Evolutionary conservation across 345 rosid species (phyloP).

Genomic region (Eucalyptus virginea): DNA sequence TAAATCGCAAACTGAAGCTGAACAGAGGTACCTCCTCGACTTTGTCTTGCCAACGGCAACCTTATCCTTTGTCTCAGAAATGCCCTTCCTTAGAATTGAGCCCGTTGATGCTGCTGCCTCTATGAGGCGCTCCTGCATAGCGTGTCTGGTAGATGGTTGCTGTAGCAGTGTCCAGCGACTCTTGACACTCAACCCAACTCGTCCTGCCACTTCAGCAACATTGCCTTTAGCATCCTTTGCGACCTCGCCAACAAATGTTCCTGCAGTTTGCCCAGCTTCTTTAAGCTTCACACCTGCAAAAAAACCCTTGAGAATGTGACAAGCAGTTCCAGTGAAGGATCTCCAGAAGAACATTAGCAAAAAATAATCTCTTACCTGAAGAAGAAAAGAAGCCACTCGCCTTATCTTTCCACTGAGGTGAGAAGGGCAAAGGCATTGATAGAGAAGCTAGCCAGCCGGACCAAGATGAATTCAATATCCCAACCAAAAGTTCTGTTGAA

Average conservation of each 20-base stretch:
- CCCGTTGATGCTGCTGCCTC: slow-evolving; percentile 89
- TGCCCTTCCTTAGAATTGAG: slow-evolving; percentile 68
- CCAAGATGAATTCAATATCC: background rate
- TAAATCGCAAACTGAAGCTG: background rate
- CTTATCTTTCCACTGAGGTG: slow-evolving; percentile 86
- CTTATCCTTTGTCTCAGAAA: slow-evolving; percentile 83
- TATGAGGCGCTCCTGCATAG: slow-evolving; percentile 69
- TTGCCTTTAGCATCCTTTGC: slow-evolving; percentile 95
- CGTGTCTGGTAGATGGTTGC: slow-evolving; percentile 83
- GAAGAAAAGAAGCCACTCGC: slow-evolving; percentile 83
- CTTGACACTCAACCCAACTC: slow-evolving; percentile 63
- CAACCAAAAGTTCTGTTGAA: background rate
- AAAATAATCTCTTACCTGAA: slow-evolving; percentile 38
- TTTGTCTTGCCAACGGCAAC: slow-evolving; percentile 85
- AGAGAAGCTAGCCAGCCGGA: background rate
- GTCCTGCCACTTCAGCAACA: slow-evolving; percentile 72
- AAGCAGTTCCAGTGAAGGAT: background rate
- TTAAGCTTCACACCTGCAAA: slow-evolving; percentile 65
- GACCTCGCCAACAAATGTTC: slow-evolving; percentile 69
- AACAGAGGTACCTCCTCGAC: slow-evolving; percentile 72
- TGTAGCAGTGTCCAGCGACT: slow-evolving; percentile 72
- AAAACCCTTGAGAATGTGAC: background rate
- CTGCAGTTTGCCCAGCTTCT: slow-evolving; percentile 82
- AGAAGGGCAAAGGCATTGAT: slow-evolving; percentile 61
- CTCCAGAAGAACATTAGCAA: background rate